Evolutionary conservation across 148 eudicot species (phyloP).

Genomic region (Silene latifolia): DNA sequence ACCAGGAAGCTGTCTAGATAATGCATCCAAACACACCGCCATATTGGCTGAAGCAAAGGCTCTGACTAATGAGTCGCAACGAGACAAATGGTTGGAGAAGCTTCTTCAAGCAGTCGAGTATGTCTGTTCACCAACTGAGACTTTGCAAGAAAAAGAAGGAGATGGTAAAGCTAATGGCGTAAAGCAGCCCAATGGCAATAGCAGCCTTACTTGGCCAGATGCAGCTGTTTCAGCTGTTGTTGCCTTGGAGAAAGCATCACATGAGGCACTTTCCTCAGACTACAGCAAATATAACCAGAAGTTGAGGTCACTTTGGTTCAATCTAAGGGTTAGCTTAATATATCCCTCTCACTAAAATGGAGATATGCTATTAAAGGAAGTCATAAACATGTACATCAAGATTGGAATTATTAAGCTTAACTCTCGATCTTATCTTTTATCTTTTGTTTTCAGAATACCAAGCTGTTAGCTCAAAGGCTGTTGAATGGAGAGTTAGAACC

Average conservation of each 20-base stretch:
- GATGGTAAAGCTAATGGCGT: constrained; percentile 27
- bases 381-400: background rate
- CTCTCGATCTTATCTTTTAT: constrained; percentile 2
- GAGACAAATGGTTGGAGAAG: constrained; percentile 88
- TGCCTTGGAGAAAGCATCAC: constrained; percentile 79
- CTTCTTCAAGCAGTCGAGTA: constrained; percentile 69
- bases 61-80: constrained; percentile 61
- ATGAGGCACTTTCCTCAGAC: constrained; percentile 64
- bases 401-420: background rate
- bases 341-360: background rate
- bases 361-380: background rate
- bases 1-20: constrained; percentile 61
- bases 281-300: constrained; percentile 85
- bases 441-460: constrained; percentile 47
- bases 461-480: constrained; percentile 60
- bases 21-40: constrained; percentile 44
- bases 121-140: constrained; percentile 40
- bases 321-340: constrained; percentile 65
- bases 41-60: constrained; percentile 59
- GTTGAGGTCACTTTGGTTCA: constrained; percentile 66
- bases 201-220: constrained; percentile 61
- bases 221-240: constrained; percentile 60
- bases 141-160: constrained; percentile 42
- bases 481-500: constrained; percentile 81
- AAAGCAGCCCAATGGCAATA: constrained; percentile 24